These are phyloP conservation scores for Tagetes erecta DNA, from an alignment of 129 eudicot species.

Conservation along the genomic window DNA sequence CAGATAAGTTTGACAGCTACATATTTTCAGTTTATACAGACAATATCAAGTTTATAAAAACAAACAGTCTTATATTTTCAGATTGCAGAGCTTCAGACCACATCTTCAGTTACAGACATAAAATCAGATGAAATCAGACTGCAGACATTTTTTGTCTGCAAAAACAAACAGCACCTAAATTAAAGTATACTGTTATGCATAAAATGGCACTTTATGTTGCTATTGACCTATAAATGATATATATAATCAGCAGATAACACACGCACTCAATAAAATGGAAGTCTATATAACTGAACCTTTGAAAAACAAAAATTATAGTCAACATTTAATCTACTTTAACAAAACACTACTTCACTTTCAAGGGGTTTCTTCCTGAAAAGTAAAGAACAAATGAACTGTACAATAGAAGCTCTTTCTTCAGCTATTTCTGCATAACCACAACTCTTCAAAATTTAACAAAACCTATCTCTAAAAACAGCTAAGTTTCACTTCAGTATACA, in stretches of 20 bases:
- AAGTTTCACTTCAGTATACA: constrained; percentile 31
- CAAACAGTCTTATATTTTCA: too few species aligned
- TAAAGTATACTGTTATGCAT: too few species aligned
- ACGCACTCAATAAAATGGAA: not conserved
- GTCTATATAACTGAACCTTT: not conserved
- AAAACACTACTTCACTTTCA: not conserved
- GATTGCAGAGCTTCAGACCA: too few species aligned
- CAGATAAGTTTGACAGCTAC: too few species aligned
- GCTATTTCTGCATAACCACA: constrained; percentile 34
- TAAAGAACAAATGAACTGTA: constrained; percentile 49
- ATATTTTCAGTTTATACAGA: too few species aligned
- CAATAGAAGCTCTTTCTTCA: constrained; percentile 29
- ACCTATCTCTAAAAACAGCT: constrained; percentile 37
- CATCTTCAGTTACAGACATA: too few species aligned
- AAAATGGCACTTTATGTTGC: not conserved
- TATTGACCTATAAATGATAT: not conserved
- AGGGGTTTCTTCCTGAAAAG: constrained; percentile 19
- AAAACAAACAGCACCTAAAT: too few species aligned
- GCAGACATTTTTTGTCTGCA: too few species aligned
- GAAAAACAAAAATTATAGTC: not conserved
- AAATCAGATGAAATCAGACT: too few species aligned
- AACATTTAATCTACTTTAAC: too few species aligned
- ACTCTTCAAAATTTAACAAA: constrained; percentile 35
- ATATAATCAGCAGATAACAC: not conserved
- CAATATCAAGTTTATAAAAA: too few species aligned